Base-by-base conservation (phyloP, 192 early-diverging fungal genomes). In the Phycomyces nitens region DNA sequence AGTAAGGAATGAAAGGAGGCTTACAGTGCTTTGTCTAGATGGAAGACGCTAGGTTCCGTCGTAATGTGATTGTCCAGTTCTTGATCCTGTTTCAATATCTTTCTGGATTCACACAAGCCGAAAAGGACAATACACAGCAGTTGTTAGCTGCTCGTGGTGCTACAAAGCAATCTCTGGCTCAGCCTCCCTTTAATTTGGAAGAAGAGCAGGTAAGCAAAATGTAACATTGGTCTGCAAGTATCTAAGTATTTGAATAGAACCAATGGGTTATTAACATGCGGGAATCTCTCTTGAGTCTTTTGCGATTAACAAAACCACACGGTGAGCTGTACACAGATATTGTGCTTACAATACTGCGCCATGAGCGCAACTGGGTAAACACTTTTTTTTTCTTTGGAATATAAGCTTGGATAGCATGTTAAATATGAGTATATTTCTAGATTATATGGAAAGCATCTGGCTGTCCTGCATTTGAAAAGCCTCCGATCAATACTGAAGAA, bases 11-110 rank as follows among this genome's bases (percentile, higher is more conserved):
- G 5, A 21, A 20, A 22, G 21, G 47, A 40, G 20, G 20, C 1
- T 39, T 7, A 58, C 8, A 58, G 18, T 59, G 57, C 7, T 14
- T 42, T 60, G 3, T 41, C 18, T 78, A 97, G 87, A 76, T 97
- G 18, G 72, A 77, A 12, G 96, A 98, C 62, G 77, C 86, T 8
- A 74, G 84, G 55, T 93, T 96, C 70, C 86, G 94, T 53, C 87
- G 92, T 43, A 91, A 92, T 63, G 83, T 97, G 7, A 75, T 97
- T 26, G 76, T 94, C 20, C 95, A 97, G 71, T 78, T 90, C 26
- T 71, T 93, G n/a, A 92, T 97, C n/a, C 77, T 93, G 9, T 73
- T 93, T 18, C 87, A 92, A 58, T 93, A 90, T 72, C 79, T 90
- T 0, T 68, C 84, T 49, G 70, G 75, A 22, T 76, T 88, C 57